Evolutionary conservation across 139 green algal species (phyloP).

Genomic region (Ettlia oleoabundans): DNA sequence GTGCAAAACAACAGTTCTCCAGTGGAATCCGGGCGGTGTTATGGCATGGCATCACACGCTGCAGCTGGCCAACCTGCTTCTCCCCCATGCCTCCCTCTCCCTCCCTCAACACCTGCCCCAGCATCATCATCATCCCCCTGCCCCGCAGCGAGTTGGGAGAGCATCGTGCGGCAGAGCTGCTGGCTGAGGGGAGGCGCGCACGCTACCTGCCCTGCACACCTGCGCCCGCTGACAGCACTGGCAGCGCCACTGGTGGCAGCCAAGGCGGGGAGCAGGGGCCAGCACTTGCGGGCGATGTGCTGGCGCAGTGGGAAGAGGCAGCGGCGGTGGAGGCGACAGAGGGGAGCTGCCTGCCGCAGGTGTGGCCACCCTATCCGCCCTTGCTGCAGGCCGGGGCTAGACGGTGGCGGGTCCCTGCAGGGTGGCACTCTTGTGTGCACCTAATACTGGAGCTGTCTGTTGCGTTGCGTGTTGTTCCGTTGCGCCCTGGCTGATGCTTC

Average conservation of each 20-base stretch:
- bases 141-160: slow-evolving; percentile 16
- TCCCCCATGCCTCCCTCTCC: no score
- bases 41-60: no score
- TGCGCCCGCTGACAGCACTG: background rate
- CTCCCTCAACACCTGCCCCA: background rate
- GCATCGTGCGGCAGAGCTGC: background rate
- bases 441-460: no score
- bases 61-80: no score
- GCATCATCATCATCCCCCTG: background rate
- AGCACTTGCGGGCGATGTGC: slow-evolving; percentile 13
- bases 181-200: slow-evolving; percentile 1
- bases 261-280: slow-evolving; percentile 23
- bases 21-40: no score
- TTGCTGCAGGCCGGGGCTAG: no score
- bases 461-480: no score
- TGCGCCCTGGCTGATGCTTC: no score
- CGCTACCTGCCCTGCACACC: slow-evolving; percentile 25
- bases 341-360: slow-evolving; percentile 19
- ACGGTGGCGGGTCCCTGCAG: no score
- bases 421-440: no score
- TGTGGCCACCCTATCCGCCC: background rate
- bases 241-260: slow-evolving; percentile 8
- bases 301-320: slow-evolving; percentile 2
- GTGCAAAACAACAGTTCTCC: no score
- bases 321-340: slow-evolving; percentile 24